Evolutionary conservation across 257 asterid species (phyloP), one percentile per base, ranked within the genome.

Genomic region (Eustoma russellianum): DNA sequence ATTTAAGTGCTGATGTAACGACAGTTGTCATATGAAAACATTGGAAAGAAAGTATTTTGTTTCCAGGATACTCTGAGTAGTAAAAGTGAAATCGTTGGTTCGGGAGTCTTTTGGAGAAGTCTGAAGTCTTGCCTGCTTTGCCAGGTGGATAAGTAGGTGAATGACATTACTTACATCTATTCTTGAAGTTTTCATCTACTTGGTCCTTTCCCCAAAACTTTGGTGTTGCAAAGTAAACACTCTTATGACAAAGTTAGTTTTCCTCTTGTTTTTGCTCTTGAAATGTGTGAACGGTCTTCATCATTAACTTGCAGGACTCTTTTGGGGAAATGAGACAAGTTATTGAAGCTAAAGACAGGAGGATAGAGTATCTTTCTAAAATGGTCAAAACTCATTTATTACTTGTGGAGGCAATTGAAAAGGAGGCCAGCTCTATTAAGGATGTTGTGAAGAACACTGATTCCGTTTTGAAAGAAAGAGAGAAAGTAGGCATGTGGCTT

Each of bases 401-500:
- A 28, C 52, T 67, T 24, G 56, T 67, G 16, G 58, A 50, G 49
- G 60, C 73, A 19, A 67, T 75, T 50, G 69, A 68, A 59, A 67
- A 67, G 72, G 81, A 75, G 56, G 77, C 68, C 51, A 58, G 48
- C 55, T 75, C 68, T 40, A 59, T 71, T 67, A 71, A 60, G 74
- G 46, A 71, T 63, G 60, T 65, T 33, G 62, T 75, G 40, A 56
- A 64, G 49, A 62, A 64, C 54, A 63, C 71, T 24, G 68, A 65
- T n/a, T 50, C 28, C 19, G 17, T 52, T 57, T 48, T 67, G 53
- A 61, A 52, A 61, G 75, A 44, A 55, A 71, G 60, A 65, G 81
- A 75, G 58, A 75, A 71, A 60, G 59, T 57, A 70, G 81, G 81
- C 71, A 73, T 50, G 77, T 64, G 50, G 52, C 55, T 64, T 53